Evolutionary conservation across 495 filamentous ascomycete genomes (phyloP).

Genomic region (Hypoxylon lienhwacheense): DNA sequence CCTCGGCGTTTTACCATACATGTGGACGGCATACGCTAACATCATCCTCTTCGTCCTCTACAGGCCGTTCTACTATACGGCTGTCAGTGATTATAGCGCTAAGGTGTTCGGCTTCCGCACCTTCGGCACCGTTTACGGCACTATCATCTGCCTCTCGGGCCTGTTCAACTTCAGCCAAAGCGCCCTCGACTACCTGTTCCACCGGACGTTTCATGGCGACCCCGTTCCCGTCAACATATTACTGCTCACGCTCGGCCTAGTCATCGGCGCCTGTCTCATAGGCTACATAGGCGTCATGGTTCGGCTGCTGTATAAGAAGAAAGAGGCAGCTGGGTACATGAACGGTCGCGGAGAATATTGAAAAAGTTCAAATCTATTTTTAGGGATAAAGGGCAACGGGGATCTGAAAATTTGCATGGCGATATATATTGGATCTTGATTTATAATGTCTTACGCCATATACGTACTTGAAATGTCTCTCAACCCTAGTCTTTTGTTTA

Average conservation of each 20-base stretch:
- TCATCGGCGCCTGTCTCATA: conserved; percentile 63
- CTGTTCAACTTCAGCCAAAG: conserved; percentile 86
- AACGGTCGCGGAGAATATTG: conserved; percentile 28
- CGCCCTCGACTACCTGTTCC: conserved; percentile 77
- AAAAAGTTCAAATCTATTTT: too few species aligned
- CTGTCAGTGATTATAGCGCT: conserved; percentile 81
- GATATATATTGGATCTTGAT: conserved; percentile 10
- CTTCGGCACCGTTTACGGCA: conserved; percentile 94
- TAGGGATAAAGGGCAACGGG: not conserved
- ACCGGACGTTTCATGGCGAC: conserved; percentile 68
- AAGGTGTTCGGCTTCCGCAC: conserved; percentile 97
- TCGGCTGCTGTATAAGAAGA: conserved; percentile 21
- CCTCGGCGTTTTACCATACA: conserved; percentile 70
- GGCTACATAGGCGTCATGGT: conserved; percentile 54
- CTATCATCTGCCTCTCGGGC: conserved; percentile 86
- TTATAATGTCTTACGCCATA: not conserved
- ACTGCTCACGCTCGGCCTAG: conserved; percentile 60
- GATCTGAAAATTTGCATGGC: conserved; percentile 22
- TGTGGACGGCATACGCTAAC: conserved; percentile 74
- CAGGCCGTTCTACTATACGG: conserved; percentile 75
- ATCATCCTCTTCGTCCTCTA: conserved; percentile 79
- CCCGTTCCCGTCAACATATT: conserved; percentile 78
- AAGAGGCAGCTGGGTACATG: conserved; percentile 15
- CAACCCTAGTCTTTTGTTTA: too few species aligned
- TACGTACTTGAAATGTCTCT: not conserved